Base-by-base conservation (phyloP, 2,329 filamentous ascomycete genomes). In the Alternaria sp. region DNA sequence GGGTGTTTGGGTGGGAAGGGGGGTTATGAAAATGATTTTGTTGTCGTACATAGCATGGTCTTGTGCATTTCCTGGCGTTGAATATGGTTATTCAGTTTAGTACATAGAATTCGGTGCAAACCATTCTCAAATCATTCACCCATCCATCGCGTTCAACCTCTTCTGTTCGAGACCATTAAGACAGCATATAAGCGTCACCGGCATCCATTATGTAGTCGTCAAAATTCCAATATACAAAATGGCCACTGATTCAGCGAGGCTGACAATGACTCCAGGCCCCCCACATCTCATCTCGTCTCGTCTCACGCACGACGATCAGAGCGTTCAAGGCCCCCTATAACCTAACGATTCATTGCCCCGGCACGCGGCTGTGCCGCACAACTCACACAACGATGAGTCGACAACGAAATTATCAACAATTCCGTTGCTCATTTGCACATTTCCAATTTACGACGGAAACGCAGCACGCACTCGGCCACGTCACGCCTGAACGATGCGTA, bases 231-330 rank as follows among this genome's bases (percentile, higher is more conserved):
- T 1, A 37, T 15, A n/a, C 33, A 37, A 9, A 21, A 21, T 41
- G 21, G 1, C 49, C 30, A 28, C 49, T 53, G 49, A 53, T 23
- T 37, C 49, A 37, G 30, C 30, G 28, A 53, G 30, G 14, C 49
- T 41, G 49, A 25, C 30, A 10, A 41, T 18, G 37, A 18, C 18
- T 53, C 20, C 44, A 8, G 10, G 30, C 20, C 20, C 49, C 49
- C 49, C 49, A 41, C 28, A 53, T 53, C 49, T 53, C 49, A 53
- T 41, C 49, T 53, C 28, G 37, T 53, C 49, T 53, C 49, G 37
- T 41, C 49, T 37, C 37, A 37, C 49, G 14, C 28, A 25, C 49
- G 14, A 53, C 14, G 30, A 37, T 53, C 49, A 5, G 28, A 53
- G 49, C 49, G 33, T 53, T 46, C 37, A 37, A 53, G 28, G 49